phyloP scores from a whole-genome alignment of 768 basidiomycete genomes.

The Suillus sp. region DNA sequence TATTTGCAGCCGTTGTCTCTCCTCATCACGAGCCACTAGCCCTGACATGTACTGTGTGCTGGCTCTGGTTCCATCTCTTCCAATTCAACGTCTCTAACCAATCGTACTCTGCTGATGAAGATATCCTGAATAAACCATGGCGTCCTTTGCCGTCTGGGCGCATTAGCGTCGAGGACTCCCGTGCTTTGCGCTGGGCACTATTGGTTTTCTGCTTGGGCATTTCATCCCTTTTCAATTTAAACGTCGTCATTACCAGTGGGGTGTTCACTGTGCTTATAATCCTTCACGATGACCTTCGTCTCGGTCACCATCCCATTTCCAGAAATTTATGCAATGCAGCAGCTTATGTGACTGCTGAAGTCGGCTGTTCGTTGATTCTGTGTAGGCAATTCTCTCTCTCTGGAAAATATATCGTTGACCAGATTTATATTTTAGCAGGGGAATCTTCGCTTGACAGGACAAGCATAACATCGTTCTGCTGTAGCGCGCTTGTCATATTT shows the following conservation, averaged over 20 bases:
- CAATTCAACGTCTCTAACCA: slow-evolving; percentile 40
- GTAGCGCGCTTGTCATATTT: slow-evolving; percentile 32
- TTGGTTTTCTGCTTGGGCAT: background rate
- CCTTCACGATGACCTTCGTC: background rate
- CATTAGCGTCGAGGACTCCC: slow-evolving; percentile 21
- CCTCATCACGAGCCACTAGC: background rate
- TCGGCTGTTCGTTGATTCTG: background rate
- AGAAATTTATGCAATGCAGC: background rate
- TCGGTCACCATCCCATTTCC: background rate
- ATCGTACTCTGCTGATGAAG: slow-evolving; percentile 28
- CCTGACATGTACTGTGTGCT: slow-evolving; percentile 16
- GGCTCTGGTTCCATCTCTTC: slow-evolving; percentile 38
- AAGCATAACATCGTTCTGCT: slow-evolving; percentile 20
- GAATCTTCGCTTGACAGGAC: background rate
- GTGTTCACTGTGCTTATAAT: background rate
- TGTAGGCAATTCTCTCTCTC: background rate
- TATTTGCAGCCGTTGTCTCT: slow-evolving; percentile 15
- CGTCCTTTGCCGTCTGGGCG: slow-evolving; percentile 40
- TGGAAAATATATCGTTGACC: slow-evolving; percentile 12
- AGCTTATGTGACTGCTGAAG: background rate
- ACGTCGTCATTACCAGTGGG: background rate
- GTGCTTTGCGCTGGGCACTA: background rate
- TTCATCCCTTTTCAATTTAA: background rate
- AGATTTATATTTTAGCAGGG: background rate
- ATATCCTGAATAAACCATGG: slow-evolving; percentile 38